Base-by-base conservation (phyloP, 2,329 filamentous ascomycete genomes). In the Moelleriella libera region DNA sequence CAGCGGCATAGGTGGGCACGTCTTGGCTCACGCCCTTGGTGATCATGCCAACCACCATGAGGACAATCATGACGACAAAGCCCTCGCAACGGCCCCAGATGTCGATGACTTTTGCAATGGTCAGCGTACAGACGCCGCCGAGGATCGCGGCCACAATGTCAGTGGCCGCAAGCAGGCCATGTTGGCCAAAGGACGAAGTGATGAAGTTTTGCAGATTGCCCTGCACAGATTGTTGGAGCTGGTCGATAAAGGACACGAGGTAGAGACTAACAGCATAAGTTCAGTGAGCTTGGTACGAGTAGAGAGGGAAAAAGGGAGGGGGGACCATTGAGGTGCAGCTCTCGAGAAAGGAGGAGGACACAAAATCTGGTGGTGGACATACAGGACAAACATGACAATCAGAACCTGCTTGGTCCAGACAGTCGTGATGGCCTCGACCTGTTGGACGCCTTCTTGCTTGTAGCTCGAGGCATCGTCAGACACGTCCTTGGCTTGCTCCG, bases 161-260 rank as follows among this genome's bases (percentile, higher is more conserved):
- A 42, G 83, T 75, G 0, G 79, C 82, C 3, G 79, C 76, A n/a
- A 85, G 69, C 34, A 85, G 68, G 10, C 80, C 81, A 57, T 85
- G 82, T 45, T 72, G 69, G 40, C 68, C 67, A 57, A 84, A 85
- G 3, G 74, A 69, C 49, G 79, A 83, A 2, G 81, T 84, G 31
- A 83, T 76, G 62, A 80, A 85, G 34, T 78, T 73, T 12, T 74
- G 72, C 44, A 85, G 65, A 34, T 76, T 73, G 45, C 68, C 54
- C 45, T 68, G 60, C 47, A 68, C 58, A 32, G 60, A 58, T 10
- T 58, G 53, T 12, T 67, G 53, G 32, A 69, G 56, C 28, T 56
- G 55, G 48, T 67, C 63, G 49, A 63, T 57, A 47, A 69, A 67
- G 32, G 57, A 56, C 45, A 68, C 62, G 30, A 69, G 54, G 53